Base-by-base conservation (phyloP, 2,329 filamentous ascomycete genomes). In the Talaromyces sp. region DNA sequence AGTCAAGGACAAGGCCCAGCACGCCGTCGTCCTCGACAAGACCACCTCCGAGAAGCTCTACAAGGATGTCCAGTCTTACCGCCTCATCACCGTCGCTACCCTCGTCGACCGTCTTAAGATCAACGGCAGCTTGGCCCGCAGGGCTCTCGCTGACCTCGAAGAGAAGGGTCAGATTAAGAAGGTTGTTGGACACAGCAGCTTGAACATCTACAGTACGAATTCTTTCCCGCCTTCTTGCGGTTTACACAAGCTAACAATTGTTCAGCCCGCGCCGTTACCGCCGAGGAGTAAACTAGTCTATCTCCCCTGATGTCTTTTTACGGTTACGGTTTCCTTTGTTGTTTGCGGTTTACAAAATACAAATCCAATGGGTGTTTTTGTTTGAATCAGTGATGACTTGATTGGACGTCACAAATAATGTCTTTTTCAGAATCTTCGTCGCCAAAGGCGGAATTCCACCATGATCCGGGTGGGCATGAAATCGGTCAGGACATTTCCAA, bases 1-100 rank as follows among this genome's bases (percentile, higher is more conserved):
- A 93, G 95, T 99, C 87, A 99, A 99, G 95, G 95, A 99, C 89
- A 99, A 99, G 93, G 94, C 95, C 85, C 91, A 98, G 84, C 95
- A 99, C 89, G 92, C 80, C 83, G 95, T 99, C 84, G 87, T 98
- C 80, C 92, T 99, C 85, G 95, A 99, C 88, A 99, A 99, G 90
- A 81, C 86, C 84, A 97, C 90, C 80, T 91, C 90, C 74, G 95
- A 99, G 85, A 97, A 96, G 88, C 93, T 99, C 83, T 91, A 97
- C 88, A 99, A 99, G 88, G 95, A 99, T 89, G 96, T 99, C 78
- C 95, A 98, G 85, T 97, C 95, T 72, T 99, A 98, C 91, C 93
- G 95, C 80, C 93, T 99, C 83, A 93, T 99, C 85, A 98, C 95
- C 80, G 91, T 98, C 78, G 93, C 95, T 78, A 94, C 92, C 77